These are phyloP conservation scores for Penicillium sp. DNA, from an alignment of 2,329 filamentous ascomycete genomes.

Conservation along the genomic window DNA sequence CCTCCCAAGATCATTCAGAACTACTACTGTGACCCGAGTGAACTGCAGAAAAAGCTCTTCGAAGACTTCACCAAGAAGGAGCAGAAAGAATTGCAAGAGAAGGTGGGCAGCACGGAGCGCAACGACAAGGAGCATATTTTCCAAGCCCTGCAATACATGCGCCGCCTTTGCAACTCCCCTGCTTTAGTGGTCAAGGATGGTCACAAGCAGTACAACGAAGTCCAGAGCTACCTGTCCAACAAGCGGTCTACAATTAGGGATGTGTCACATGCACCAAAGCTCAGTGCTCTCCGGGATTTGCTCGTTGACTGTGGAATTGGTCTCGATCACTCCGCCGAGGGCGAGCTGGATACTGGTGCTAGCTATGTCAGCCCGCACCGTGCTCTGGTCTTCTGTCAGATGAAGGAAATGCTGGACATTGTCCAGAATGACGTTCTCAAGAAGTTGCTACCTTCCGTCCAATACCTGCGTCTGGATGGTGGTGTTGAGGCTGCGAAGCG, in stretches of 20 bases:
- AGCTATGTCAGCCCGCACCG: slow-evolving; percentile 94
- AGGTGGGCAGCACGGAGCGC: slow-evolving; percentile 83
- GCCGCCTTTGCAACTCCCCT: slow-evolving; percentile 97
- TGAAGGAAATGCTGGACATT: slow-evolving; percentile 99
- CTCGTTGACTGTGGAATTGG: slow-evolving; percentile 99
- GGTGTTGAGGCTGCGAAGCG: slow-evolving; percentile 89
- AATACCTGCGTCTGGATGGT: slow-evolving; percentile 92
- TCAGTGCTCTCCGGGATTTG: slow-evolving; percentile 85
- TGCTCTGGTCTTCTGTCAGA: slow-evolving; percentile 96
- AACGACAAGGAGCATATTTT: slow-evolving; percentile 98
- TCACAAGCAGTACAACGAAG: slow-evolving; percentile 86
- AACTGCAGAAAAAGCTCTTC: slow-evolving; percentile 91
- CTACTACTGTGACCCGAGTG: slow-evolving; percentile 97
- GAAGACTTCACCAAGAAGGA: slow-evolving; percentile 96
- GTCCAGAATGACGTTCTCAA: slow-evolving; percentile 92
- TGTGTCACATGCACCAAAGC: slow-evolving; percentile 85
- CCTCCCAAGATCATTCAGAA: slow-evolving; percentile 99
- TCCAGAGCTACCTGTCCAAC: slow-evolving; percentile 76
- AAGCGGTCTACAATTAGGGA: slow-evolving; percentile 84
- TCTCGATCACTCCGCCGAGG: slow-evolving; percentile 62
- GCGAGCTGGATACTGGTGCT: slow-evolving; percentile 61
- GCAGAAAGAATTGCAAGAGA: slow-evolving; percentile 81
- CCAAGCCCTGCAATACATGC: slow-evolving; percentile 99
- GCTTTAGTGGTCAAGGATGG: slow-evolving; percentile 94
- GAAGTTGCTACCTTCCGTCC: slow-evolving; percentile 87